These are phyloP conservation scores for Aspergillus chevalieri DNA, from an alignment of 2,329 filamentous ascomycete genomes.

Conservation along the genomic window DNA sequence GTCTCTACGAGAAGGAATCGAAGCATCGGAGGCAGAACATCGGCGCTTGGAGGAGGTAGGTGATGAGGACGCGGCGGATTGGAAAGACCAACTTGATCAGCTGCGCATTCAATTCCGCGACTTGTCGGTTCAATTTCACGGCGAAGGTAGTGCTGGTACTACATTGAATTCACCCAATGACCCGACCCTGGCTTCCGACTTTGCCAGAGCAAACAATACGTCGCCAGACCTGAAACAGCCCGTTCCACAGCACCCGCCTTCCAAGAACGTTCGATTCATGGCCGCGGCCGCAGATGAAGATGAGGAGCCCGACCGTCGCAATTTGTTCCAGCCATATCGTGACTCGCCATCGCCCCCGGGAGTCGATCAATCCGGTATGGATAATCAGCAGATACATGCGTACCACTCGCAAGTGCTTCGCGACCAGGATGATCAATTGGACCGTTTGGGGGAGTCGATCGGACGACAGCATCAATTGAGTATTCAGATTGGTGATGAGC, in stretches of 20 bases:
- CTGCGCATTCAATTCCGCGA: constrained; percentile 71
- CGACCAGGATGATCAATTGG: constrained; percentile 93
- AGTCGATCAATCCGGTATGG: constrained; percentile 51
- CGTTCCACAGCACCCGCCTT: constrained; percentile 37
- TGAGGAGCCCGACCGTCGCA: constrained; percentile 49
- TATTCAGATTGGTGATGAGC: constrained; percentile 93
- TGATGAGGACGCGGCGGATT: constrained; percentile 45
- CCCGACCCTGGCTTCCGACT: constrained; percentile 55
- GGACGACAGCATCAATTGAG: constrained; percentile 83
- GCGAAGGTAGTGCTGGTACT: constrained; percentile 44
- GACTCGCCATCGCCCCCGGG: constrained; percentile 49
- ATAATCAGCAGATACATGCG: constrained; percentile 78
- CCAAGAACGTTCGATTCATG: constrained; percentile 82
- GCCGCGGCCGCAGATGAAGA: constrained; percentile 54
- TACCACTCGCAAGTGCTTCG: constrained; percentile 74
- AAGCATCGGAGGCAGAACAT: constrained; percentile 59
- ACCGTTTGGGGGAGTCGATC: constrained; percentile 77
- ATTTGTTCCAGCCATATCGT: constrained; percentile 55
- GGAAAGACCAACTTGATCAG: constrained; percentile 60
- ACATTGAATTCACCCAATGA: constrained; percentile 54
- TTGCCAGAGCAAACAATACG: constrained; percentile 52
- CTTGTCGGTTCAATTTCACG: constrained; percentile 73
- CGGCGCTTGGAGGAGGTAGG: constrained; percentile 55
- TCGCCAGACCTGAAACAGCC: constrained; percentile 40
- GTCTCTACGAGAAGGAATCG: constrained; percentile 74